Base-by-base conservation (phyloP, 768 basidiomycete genomes). In the Mycena amicta region DNA sequence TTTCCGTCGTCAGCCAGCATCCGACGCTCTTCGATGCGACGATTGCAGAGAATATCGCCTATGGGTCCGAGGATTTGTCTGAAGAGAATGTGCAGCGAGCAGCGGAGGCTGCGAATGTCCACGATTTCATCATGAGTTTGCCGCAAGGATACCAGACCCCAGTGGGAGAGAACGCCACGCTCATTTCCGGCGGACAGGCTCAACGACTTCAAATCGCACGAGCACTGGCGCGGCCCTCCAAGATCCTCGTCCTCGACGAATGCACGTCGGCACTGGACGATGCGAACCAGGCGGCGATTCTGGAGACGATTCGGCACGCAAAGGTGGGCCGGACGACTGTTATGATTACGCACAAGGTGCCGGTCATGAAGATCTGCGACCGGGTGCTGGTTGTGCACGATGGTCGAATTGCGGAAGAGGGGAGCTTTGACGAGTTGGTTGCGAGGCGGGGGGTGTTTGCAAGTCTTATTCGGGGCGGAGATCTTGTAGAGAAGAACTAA, bases 111-210 rank as follows among this genome's bases (percentile, higher is more conserved):
- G 94, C 96, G 0, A 83, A 92, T 70, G 87, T 92, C 3, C 93
- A 96, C 71, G 90, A 94, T 13, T 96, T 96, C 72, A 83, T 98
- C 68, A 79, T 83, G 76, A 73, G 76, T 2, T 79, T 96, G 0
- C 92, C 92, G 0, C 79, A 89, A 30, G 94, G 91, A 1, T 98
- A 98, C 75, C 87, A 93, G 49, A 97, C 94, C 0, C 70, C 80
- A 43, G 80, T 98, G 2, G 96, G 96, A 41, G 94, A 96, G 77
- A 95, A 95, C 71, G 96, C 93, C 0, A 76, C 83, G n/a, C 80
- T 94, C 41, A 84, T 98, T 56, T 95, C 93, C 0, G 96, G 96
- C 20, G 96, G 96, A 0, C 96, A 98, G 68, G 94, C 93, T 1
- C 96, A 98, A 74, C 84, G 96, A 5, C 76, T 98, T 18, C 89